Conservation (phyloP, 202 grass and related monocot genomes). For the Zizania palustris region DNA sequence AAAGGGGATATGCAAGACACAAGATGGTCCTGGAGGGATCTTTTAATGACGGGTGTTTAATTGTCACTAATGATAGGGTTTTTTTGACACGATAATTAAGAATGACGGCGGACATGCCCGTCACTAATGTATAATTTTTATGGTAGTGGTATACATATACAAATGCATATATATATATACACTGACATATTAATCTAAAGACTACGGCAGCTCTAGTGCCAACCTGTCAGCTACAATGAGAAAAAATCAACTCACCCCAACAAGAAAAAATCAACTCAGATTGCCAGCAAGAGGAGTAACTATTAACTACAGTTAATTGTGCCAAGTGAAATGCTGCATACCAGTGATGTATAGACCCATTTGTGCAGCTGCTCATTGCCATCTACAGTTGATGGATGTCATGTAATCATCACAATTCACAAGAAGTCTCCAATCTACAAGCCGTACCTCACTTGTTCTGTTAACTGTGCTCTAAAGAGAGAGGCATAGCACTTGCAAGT, state of each 20-base stretch:
- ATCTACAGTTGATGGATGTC: slow-evolving; percentile 23
- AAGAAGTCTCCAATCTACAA: slow-evolving; percentile 13
- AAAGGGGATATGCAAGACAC: too few relatives aligned
- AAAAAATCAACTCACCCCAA: neutral
- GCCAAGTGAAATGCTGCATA: slow-evolving; percentile 26
- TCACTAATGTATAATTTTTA: too few relatives aligned
- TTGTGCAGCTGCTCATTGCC: neutral
- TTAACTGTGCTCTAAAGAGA: slow-evolving; percentile 3
- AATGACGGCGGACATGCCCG: too few relatives aligned
- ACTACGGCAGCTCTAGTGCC: slow-evolving; percentile 2
- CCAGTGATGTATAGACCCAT: slow-evolving; percentile 6
- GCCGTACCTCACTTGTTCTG: neutral
- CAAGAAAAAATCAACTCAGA: neutral
- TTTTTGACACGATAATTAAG: too few relatives aligned
- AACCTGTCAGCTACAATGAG: slow-evolving; percentile 17
- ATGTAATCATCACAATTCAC: slow-evolving; percentile 2
- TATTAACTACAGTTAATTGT: neutral
- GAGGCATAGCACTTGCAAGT: neutral
- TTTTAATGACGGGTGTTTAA: too few relatives aligned
- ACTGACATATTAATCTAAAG: neutral
- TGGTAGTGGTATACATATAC: too few relatives aligned
- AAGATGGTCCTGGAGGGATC: too few relatives aligned
- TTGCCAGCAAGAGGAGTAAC: slow-evolving; percentile 8
- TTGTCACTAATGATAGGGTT: too few relatives aligned
- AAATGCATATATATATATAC: slow-evolving; percentile 13